Conservation (phyloP, 768 basidiomycete genomes). For the Suillus fuscotomentosus region DNA sequence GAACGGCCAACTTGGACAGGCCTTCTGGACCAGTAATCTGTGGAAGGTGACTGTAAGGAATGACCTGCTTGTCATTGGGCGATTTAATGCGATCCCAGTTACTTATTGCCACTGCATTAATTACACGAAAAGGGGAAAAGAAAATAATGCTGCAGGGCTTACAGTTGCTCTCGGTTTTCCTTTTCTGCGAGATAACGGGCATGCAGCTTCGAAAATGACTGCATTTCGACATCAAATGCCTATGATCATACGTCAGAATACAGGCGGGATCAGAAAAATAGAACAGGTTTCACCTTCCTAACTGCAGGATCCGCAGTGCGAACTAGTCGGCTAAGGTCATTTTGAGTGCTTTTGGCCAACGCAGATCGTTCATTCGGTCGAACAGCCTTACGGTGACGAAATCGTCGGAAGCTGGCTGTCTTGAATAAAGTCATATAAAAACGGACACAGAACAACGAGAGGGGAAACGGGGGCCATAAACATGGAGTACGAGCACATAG, state of each 20-base stretch:
- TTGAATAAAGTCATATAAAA: slow-evolving; percentile 30
- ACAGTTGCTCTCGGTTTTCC: slow-evolving; percentile 87
- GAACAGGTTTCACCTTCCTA: slow-evolving; percentile 50
- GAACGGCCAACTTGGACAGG: slow-evolving; percentile 90
- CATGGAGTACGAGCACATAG: slow-evolving; percentile 6
- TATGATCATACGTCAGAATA: slow-evolving; percentile 42
- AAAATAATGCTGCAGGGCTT: slow-evolving; percentile 26
- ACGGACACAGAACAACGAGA: slow-evolving; percentile 9
- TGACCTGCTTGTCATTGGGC: slow-evolving; percentile 81
- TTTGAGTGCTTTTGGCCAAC: slow-evolving; percentile 54
- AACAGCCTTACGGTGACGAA: slow-evolving; percentile 45
- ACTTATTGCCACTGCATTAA: slow-evolving; percentile 36
- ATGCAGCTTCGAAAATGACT: slow-evolving; percentile 94
- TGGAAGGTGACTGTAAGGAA: slow-evolving; percentile 76
- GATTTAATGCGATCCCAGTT: slow-evolving; percentile 90
- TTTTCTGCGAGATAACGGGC: slow-evolving; percentile 90
- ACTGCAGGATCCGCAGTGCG: slow-evolving; percentile 50
- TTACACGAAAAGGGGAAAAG: slow-evolving; percentile 8
- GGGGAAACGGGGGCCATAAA: slow-evolving; percentile 5
- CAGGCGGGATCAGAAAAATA: slow-evolving; percentile 24
- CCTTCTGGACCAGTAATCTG: slow-evolving; percentile 55
- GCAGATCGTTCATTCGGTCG: slow-evolving; percentile 39
- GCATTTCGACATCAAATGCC: slow-evolving; percentile 91
- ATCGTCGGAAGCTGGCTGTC: slow-evolving; percentile 28
- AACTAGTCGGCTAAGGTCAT: slow-evolving; percentile 69